Evolutionary conservation across 345 rosid species (phyloP).

Genomic region (Aurinia saxatilis): DNA sequence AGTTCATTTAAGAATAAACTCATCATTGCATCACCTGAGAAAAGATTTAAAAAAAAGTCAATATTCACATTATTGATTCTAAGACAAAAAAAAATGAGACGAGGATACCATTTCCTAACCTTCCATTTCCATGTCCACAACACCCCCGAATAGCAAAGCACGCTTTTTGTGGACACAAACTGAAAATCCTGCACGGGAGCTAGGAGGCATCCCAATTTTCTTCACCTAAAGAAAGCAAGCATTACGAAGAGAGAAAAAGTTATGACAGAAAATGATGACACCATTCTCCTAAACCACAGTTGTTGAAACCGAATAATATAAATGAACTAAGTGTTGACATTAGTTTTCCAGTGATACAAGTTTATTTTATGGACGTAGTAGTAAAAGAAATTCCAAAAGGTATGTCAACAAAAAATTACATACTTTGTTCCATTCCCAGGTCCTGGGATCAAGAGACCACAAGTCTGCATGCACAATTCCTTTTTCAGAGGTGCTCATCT

Average conservation of each 20-base stretch:
- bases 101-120: slow-evolving; percentile 31
- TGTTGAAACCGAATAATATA: background rate
- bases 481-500: slow-evolving; percentile 72
- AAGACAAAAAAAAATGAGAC: background rate
- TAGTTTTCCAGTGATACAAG: background rate
- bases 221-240: slow-evolving; percentile 48
- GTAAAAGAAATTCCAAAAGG: background rate
- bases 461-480: slow-evolving; percentile 87
- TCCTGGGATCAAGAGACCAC: slow-evolving; percentile 97
- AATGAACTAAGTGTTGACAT: background rate
- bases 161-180: slow-evolving; percentile 95
- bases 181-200: slow-evolving; percentile 90
- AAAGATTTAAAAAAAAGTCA: slow-evolving; percentile 6
- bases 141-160: slow-evolving; percentile 91
- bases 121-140: slow-evolving; percentile 92
- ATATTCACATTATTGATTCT: background rate
- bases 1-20: slow-evolving; percentile 95
- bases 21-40: slow-evolving; percentile 85
- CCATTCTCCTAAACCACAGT: background rate
- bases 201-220: slow-evolving; percentile 95
- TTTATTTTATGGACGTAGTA: background rate
- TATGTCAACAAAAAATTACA: slow-evolving; percentile 7
- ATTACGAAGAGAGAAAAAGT: background rate
- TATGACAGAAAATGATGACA: too few species aligned
- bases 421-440: slow-evolving; percentile 99